phyloP scores from a whole-genome alignment of 176 grass and related monocot species.

The Typha latifolia region DNA sequence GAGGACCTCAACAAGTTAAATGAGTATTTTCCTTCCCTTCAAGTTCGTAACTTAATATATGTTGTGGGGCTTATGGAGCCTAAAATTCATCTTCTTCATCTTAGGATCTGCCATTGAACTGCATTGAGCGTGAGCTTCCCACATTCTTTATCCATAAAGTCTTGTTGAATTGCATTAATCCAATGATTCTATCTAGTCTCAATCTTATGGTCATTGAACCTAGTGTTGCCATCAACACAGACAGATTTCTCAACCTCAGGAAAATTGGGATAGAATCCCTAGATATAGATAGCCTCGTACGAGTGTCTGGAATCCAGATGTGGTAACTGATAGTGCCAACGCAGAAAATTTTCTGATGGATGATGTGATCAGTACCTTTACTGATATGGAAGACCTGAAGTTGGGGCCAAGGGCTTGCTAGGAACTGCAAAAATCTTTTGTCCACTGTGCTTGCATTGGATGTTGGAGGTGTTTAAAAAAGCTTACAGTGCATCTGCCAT shows the following conservation, averaged over 20 bases:
- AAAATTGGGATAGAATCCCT: slow-evolving; percentile 40
- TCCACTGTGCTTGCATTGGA: slow-evolving; percentile 2
- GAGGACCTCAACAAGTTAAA: slow-evolving; percentile 60
- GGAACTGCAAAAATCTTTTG: slow-evolving; percentile 22
- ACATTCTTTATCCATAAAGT: slow-evolving; percentile 29
- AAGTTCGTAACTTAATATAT: slow-evolving; percentile 53
- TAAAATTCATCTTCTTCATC: slow-evolving; percentile 47
- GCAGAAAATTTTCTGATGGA: slow-evolving; percentile 18
- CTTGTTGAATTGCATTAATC: slow-evolving; percentile 58
- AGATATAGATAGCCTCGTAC: slow-evolving; percentile 23
- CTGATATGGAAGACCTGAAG: slow-evolving; percentile 37
- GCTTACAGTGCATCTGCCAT: slow-evolving; percentile 40
- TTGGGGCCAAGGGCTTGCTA: slow-evolving; percentile 37
- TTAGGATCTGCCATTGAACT: slow-evolving; percentile 46
- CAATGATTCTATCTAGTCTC: slow-evolving; percentile 37
- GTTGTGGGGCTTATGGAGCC: slow-evolving; percentile 64
- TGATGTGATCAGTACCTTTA: slow-evolving; percentile 31
- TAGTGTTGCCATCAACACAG: slow-evolving; percentile 20
- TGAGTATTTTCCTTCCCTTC: slow-evolving; percentile 65
- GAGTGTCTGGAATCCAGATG: slow-evolving; percentile 12
- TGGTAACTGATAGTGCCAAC: slow-evolving; percentile 17
- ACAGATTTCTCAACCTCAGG: slow-evolving; percentile 32
- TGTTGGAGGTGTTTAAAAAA: slow-evolving; percentile 39
- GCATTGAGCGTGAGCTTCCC: slow-evolving; percentile 52
- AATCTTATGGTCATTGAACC: slow-evolving; percentile 45